A percentile compares a stretch with the other conserved stretches of the same genome.
Evolutionary conservation across 768 basidiomycete genomes (phyloP).

Genomic region (Holtermanniella nyarrowii): DNA sequence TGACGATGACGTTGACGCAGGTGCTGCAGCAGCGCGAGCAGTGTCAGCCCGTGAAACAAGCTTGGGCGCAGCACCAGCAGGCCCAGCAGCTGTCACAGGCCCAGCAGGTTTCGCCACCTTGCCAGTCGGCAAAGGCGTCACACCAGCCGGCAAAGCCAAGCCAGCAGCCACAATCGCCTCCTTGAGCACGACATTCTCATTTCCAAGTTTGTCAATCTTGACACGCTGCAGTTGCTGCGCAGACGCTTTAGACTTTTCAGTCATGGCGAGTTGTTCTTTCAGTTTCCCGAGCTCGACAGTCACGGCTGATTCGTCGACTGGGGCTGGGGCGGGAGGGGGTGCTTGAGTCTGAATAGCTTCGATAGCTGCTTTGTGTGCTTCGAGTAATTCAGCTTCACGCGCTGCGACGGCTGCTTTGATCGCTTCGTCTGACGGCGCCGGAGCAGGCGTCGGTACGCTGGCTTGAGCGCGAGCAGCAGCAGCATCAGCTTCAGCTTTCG

Average conservation of each 20-base stretch:
- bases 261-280: conserved; percentile 13
- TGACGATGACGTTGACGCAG: conserved; percentile 4
- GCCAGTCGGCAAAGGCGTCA: conserved; percentile 12
- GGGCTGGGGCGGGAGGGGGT: conserved; percentile 5
- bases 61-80: conserved; percentile 1
- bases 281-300: conserved; percentile 21
- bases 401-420: conserved; percentile 26
- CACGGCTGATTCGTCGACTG: conserved; percentile 16
- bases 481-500: neutral
- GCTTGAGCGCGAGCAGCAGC: neutral
- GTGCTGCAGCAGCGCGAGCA: conserved; percentile 2
- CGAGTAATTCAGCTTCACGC: conserved; percentile 22
- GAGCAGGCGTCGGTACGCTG: too few species aligned
- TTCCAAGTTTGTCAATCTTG: neutral
- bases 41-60: too few species aligned
- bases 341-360: conserved; percentile 7
- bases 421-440: conserved; percentile 14
- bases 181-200: neutral
- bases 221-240: conserved; percentile 2
- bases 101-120: neutral
- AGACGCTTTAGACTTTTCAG: conserved; percentile 1
- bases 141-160: conserved; percentile 6
- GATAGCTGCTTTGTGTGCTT: conserved; percentile 15
- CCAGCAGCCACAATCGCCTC: neutral
- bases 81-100: neutral